Evolutionary conservation across 352 stramenopile species (phyloP).

Genomic region (Globisporangium orthogonon): DNA sequence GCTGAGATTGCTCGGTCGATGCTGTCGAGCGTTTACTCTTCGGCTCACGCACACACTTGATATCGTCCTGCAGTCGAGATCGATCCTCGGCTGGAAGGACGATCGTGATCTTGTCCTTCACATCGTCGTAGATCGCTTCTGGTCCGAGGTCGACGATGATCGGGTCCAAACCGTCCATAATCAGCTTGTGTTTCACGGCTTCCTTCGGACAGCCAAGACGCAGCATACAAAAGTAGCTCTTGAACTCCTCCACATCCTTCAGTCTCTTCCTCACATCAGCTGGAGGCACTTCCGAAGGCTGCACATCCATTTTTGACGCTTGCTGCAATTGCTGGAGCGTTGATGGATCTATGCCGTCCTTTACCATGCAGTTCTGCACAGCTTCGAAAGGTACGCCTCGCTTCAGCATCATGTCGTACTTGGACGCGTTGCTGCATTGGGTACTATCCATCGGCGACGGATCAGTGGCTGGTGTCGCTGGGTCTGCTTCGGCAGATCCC

Average conservation of each 20-base stretch:
- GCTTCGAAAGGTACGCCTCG: conserved; percentile 62
- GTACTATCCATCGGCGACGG: background rate
- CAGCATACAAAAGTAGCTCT: conserved; percentile 93
- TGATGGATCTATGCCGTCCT: conserved; percentile 46
- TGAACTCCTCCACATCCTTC: conserved; percentile 64
- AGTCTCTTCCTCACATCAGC: conserved; percentile 18
- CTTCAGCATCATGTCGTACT: conserved; percentile 65
- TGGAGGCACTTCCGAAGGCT: too few species aligned
- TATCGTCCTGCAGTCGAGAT: conserved; percentile 55
- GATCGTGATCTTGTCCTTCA: conserved; percentile 42
- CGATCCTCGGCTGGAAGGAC: conserved; percentile 8
- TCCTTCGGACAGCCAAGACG: conserved; percentile 86
- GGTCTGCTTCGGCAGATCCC: background rate
- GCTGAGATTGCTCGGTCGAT: background rate
- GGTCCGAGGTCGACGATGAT: conserved; percentile 55
- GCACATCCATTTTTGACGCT: background rate
- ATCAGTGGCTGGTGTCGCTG: background rate
- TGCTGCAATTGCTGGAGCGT: conserved; percentile 8
- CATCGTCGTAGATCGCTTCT: conserved; percentile 53
- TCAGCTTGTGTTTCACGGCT: conserved; percentile 89
- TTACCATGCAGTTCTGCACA: conserved; percentile 69
- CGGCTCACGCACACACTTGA: conserved; percentile 39
- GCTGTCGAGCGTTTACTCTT: conserved; percentile 4
- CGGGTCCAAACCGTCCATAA: conserved; percentile 85
- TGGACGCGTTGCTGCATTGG: conserved; percentile 8